A percentile compares a stretch with the other conserved stretches of the same genome.
These are phyloP conservation scores for Chrysanthemum makinoi DNA, from an alignment of 129 eudicot species.

Conservation along the genomic window DNA sequence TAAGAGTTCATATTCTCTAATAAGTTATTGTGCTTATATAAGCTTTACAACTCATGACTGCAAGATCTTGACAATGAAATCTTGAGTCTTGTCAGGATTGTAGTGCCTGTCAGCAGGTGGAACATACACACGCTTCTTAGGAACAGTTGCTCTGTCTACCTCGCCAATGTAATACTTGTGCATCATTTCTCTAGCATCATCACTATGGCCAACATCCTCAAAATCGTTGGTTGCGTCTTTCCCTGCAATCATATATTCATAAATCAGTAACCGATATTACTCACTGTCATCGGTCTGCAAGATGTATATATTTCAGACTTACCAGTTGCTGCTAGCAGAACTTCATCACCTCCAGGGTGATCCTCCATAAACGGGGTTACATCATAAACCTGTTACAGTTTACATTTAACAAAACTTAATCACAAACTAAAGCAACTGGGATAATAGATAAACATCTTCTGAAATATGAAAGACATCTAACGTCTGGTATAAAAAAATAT, in stretches of 20 bases:
- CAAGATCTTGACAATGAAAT: slow-evolving; percentile 63
- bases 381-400: slow-evolving; percentile 70
- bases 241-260: slow-evolving; percentile 42
- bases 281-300: not conserved
- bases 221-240: slow-evolving; percentile 92
- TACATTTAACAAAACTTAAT: not conserved
- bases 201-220: slow-evolving; percentile 93
- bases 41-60: slow-evolving; percentile 29
- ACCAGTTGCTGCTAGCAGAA: slow-evolving; percentile 87
- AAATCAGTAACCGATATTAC: not conserved
- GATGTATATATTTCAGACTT: not conserved
- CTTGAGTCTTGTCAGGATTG: slow-evolving; percentile 65
- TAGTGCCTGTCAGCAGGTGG: slow-evolving; percentile 43
- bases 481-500: not conserved
- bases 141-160: slow-evolving; percentile 68
- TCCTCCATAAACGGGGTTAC: slow-evolving; percentile 91
- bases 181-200: slow-evolving; percentile 74
- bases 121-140: slow-evolving; percentile 54
- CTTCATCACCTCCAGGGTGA: slow-evolving; percentile 99
- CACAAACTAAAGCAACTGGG: not conserved
- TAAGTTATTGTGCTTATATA: no score
- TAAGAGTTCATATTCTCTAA: no score
- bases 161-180: slow-evolving; percentile 68
- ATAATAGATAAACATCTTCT: not conserved
- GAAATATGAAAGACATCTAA: no score